These are phyloP conservation scores for Termitomyces sp. DNA, from an alignment of 768 basidiomycete genomes.

Conservation along the genomic window DNA sequence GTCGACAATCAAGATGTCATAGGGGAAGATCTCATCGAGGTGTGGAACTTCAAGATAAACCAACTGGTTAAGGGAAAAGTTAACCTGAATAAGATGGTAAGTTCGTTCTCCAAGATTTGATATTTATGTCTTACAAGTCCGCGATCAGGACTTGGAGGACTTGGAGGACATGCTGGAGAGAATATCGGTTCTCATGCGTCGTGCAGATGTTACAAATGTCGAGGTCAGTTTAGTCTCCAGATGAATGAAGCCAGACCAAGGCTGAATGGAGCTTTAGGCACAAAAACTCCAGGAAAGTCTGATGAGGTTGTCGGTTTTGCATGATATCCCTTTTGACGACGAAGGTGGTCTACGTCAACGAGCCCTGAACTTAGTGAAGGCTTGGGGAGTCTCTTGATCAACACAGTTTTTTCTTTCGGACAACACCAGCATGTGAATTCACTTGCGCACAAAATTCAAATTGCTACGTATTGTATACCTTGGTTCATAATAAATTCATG, in stretches of 20 bases:
- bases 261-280: not conserved
- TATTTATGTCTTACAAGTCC: not conserved
- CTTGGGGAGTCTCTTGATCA: not conserved
- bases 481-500: not conserved
- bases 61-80: conserved; percentile 10
- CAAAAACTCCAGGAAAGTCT: conserved; percentile 5
- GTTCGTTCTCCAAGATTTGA: not conserved
- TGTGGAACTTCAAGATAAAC: conserved; percentile 6
- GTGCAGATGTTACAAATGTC: not conserved
- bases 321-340: conserved; percentile 12
- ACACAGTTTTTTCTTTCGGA: not conserved
- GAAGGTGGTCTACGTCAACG: conserved; percentile 5
- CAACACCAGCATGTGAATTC: not conserved
- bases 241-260: not conserved
- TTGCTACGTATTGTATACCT: not conserved
- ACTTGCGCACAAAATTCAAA: not conserved
- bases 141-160: conserved; percentile 1
- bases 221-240: conserved; percentile 1
- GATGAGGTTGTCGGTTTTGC: conserved; percentile 3
- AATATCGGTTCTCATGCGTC: not conserved
- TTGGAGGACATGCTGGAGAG: conserved; percentile 5
- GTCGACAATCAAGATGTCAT: not conserved
- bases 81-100: not conserved
- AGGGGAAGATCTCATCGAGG: not conserved
- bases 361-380: not conserved